Evolutionary conservation across 352 stramenopile genomes (phyloP).

Genomic region (Discostella stelligera): DNA sequence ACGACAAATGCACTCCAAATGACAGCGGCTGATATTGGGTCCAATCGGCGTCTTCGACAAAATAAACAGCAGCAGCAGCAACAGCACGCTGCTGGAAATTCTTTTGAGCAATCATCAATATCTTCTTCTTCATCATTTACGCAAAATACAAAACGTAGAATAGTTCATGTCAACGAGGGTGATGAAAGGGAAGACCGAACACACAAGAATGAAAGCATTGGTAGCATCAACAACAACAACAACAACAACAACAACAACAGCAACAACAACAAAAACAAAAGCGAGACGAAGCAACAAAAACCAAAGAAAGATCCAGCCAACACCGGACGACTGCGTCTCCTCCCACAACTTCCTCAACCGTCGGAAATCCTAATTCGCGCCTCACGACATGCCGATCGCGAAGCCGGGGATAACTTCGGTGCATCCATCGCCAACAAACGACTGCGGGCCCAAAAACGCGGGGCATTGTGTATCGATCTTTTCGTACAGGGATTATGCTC

Average conservation of each 20-base stretch:
- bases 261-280: neutral
- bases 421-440: constrained; percentile 54
- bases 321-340: constrained; percentile 40
- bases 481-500: constrained; percentile 66
- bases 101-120: no score
- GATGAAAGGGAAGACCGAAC: neutral
- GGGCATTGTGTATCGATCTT: constrained; percentile 63
- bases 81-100: no score
- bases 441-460: constrained; percentile 68
- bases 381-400: constrained; percentile 23
- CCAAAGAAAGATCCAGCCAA: constrained; percentile 16
- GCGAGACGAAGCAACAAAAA: constrained; percentile 1
- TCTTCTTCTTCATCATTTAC: no score
- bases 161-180: neutral
- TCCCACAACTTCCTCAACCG: constrained; percentile 35
- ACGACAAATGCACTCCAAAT: no score
- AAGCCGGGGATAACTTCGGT: constrained; percentile 4
- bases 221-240: no score
- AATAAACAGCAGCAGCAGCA: no score
- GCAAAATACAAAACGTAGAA: no score
- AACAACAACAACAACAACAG: no score
- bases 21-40: no score
- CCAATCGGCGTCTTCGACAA: no score
- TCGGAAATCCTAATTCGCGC: constrained; percentile 42
- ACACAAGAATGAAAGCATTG: constrained; percentile 9